These are phyloP conservation scores for Phoma sp. DNA, from an alignment of 2,329 filamentous ascomycete genomes.

Conservation along the genomic window DNA sequence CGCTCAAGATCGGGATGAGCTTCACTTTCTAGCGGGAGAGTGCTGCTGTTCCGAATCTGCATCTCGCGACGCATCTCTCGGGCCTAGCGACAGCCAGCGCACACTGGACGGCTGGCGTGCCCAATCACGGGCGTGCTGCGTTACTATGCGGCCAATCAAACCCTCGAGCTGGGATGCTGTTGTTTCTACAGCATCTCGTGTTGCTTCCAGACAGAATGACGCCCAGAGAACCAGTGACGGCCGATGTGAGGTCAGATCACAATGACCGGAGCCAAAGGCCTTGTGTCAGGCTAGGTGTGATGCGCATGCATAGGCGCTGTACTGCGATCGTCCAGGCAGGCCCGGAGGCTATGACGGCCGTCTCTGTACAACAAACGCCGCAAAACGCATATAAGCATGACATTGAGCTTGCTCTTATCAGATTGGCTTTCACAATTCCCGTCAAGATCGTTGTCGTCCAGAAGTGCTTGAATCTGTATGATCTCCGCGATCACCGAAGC, in stretches of 20 bases:
- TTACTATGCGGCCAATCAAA: slow-evolving; percentile 2
- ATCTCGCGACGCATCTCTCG: slow-evolving; percentile 22
- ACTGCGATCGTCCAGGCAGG: slow-evolving; percentile 6
- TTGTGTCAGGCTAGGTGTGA: slow-evolving; percentile 13
- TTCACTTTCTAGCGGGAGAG: slow-evolving; percentile 26
- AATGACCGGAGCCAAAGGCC: slow-evolving; percentile 1
- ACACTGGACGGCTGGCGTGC: slow-evolving; percentile 27
- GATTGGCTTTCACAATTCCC: neutral
- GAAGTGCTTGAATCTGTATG: neutral
- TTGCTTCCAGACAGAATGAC: neutral
- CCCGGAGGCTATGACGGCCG: slow-evolving; percentile 4
- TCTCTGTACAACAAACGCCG: slow-evolving; percentile 35
- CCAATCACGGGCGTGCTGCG: slow-evolving; percentile 27
- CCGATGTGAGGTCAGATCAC: neutral
- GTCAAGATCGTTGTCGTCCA: neutral
- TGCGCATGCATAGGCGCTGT: slow-evolving; percentile 17
- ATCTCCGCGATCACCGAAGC: neutral
- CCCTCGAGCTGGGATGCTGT: neutral
- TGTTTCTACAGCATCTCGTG: neutral
- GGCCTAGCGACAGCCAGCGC: slow-evolving; percentile 37
- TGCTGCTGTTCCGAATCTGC: slow-evolving; percentile 33
- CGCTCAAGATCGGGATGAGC: slow-evolving; percentile 17
- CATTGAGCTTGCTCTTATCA: slow-evolving; percentile 1
- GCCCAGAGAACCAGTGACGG: slow-evolving; percentile 6
- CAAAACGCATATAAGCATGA: slow-evolving; percentile 36